Base-by-base conservation (phyloP, 2,329 filamentous ascomycete genomes). In the Corynespora cassiicola region DNA sequence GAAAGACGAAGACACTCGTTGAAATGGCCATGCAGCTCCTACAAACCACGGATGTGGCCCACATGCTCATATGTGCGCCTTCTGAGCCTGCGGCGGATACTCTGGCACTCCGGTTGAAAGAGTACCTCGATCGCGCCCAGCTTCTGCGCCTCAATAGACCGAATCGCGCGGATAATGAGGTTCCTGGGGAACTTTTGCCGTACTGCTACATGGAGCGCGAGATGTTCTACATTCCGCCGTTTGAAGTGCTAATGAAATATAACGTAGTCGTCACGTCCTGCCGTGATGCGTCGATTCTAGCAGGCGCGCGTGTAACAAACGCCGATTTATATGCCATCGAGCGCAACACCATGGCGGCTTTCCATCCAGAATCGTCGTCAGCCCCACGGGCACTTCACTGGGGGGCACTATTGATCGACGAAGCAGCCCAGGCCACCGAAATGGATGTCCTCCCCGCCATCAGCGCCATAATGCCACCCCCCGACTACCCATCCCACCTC, bases 1-100 rank as follows among this genome's bases (percentile, higher is more conserved):
- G 75, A 0, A 78, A 78, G 50, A 78, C 75, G 7, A 77, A 76
- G 42, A 77, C 74, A 2, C 49, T 77, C 2, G 73, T 76, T 12
- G 75, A 77, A 51, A 63, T 64, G 34, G 68, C 72, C 7, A 48
- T 71, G 42, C 62, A 67, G 28, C 41, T 67, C 2, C 47, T 65
- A 4, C 44, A 61, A 2, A 49, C 46, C 3, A 51, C 52, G 2
- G 16, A 43, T 1, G 36, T 49, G 7, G 34, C 42, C 11, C 71
- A 73, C 47, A 61, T 75, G 17, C 52, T 75, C 4, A 55, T 75
- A 6, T 74, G 71, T 42, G 72, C 72, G 9, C 72, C 73, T 15
- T 75, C 72, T n/a, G 70, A 75, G 37, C 63, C 69, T 16, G 72
- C 73, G 12, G 70, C 72, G n/a, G 72, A 75, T 45, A 74, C 66